Base-by-base conservation (phyloP, 768 basidiomycete genomes). In the Suillus discolor region DNA sequence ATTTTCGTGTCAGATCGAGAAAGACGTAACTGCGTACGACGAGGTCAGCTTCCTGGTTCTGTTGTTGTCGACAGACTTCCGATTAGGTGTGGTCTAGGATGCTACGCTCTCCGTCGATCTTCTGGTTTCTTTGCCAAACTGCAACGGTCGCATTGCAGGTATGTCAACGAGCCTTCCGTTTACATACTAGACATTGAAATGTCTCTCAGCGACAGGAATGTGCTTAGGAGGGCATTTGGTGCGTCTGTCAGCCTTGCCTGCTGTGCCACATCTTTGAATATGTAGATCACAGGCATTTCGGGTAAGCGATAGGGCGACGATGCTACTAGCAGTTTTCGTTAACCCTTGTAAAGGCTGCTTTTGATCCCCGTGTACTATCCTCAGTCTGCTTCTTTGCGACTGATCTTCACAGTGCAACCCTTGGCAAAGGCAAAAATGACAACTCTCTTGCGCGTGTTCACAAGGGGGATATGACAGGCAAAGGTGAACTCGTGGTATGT, bases 361-460 rank as follows among this genome's bases (percentile, higher is more conserved):
- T 98, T 73, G 92, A 99, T 74, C 80, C 84, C 6, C 87, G 96
- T 41, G 85, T 97, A 28, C 81, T 93, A 4, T 82, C 96, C 1
- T 84, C 93, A 0, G 92, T 97, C 49, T 97, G 96, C 79, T 98
- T 93, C 81, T 99, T 98, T 73, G 94, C 92, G 2, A 99, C 97
- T 18, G 96, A 97, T 74, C 88, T 99, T 55, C 97, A 99, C 77
- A 83, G 83, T 57, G 93, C 93, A 1, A 88, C 93, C 0, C 87
- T 98, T 25, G 96, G 96, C 6, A 90, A 89, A 72, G 91, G 93
- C 8, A 88, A 89, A 71, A 87, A 84, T 36, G 96, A 97, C 71
- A 88, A 99, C 75, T 88, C 94, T 4, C 87, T 98, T 55, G 77
- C 79, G 53, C 86, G 86, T 63, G 93, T 94, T 57, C 80, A 79